Evolutionary conservation across 306 rosid genomes (phyloP), one percentile per base, ranked within the genome.

Genomic region (Herpetospermum pedunculosum): DNA sequence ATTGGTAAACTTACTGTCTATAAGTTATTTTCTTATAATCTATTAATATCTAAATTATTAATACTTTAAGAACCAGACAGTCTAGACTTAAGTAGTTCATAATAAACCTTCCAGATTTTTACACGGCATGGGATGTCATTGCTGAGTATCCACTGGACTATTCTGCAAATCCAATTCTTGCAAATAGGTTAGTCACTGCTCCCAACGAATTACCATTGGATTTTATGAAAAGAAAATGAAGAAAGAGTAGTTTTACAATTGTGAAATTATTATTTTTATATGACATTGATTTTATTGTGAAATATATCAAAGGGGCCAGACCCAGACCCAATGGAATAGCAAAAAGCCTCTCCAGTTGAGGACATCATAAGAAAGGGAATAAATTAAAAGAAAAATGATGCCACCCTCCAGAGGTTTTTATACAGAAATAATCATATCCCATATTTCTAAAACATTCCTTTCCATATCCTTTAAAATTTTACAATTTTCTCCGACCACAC

Each of bases 41-140:
- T 55, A 26, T 28, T 29, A 49, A 23, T 41, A 71, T 34, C 57
- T 70, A 53, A 55, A 67, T 67, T 41, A 40, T 41, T 67, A 3
- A 0, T 67, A 67, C 35, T 23, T 41, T 2, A 21, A 21, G 34
- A 38, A 40, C 19, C 48, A 23, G 32, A 41, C n/a, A 25, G 73
- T 67, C 18, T 37, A 68, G 53, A 68, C 34, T 43, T 25, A 25
- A 41, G 29, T 43, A 41, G 72, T 25, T 43, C n/a, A 68, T 7
- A 38, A 40, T 25, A 5, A 40, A 68, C 49, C 76, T 57, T 77
- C 65, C 89, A 94, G 97, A 94, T 83, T 94, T 94, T 86, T 94
- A 91, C 83, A 94, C 98, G 41, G 97, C 98, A 58, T 94, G 97
- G 98, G 90, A 84, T 78, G 95, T 91, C 80, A 86, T 94, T 79